Percentiles rank a stretch among this genome's conserved stretches.
Evolutionary conservation across 345 rosid species (phyloP).

Genomic region (Salix arbutifolia): DNA sequence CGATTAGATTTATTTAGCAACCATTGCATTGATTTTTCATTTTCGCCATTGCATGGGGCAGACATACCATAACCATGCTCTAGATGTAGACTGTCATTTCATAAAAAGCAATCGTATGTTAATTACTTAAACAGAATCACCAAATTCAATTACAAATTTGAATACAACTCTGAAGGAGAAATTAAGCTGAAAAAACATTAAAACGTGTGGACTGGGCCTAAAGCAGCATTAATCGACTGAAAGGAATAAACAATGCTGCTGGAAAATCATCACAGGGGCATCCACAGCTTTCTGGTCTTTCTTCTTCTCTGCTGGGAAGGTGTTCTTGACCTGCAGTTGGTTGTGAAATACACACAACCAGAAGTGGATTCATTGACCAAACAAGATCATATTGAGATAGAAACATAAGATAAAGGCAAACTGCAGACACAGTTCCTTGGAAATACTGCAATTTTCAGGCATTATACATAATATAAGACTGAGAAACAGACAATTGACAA

Average conservation of each 20-base stretch:
- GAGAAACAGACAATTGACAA: too few relatives aligned
- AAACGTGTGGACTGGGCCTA: neutral
- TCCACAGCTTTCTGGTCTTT: constrained; percentile 69
- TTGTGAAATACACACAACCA: neutral
- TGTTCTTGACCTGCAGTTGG: constrained; percentile 44
- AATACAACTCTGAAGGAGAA: neutral
- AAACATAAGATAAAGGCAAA: neutral
- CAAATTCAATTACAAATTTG: neutral
- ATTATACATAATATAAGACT: neutral
- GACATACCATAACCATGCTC: neutral
- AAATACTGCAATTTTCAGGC: neutral
- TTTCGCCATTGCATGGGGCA: neutral
- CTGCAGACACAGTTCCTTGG: neutral
- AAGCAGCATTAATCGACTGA: neutral
- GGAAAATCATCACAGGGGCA: constrained; percentile 33
- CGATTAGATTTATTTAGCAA: neutral
- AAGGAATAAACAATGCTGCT: neutral
- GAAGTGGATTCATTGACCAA: neutral
- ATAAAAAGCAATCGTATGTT: neutral
- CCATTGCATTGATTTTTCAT: neutral
- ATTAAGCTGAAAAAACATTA: neutral
- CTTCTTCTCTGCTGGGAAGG: constrained; percentile 58
- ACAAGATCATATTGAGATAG: neutral
- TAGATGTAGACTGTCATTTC: neutral
- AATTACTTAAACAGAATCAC: neutral